phyloP scores from a whole-genome alignment of 1,284 basidiomycete species.

The Erythrobasidium hasegawianum region DNA sequence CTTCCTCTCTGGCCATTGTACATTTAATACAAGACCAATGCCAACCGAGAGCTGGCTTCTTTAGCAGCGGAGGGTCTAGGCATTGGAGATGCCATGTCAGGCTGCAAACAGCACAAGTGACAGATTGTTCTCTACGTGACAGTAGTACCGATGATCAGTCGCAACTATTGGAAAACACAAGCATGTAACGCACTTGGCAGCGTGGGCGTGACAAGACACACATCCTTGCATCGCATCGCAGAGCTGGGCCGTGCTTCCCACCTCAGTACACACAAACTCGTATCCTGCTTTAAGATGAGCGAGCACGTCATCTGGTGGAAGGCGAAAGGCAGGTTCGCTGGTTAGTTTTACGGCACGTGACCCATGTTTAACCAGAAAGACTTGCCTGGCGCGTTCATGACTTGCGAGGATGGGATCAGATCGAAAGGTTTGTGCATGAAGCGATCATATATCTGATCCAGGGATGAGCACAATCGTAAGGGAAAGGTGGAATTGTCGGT shows the following conservation, averaged over 20 bases:
- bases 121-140: conserved; percentile 68
- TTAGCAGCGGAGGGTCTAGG: conserved; percentile 85
- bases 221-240: conserved; percentile 82
- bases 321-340: too few species aligned
- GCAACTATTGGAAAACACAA: conserved; percentile 23
- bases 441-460: conserved; percentile 61
- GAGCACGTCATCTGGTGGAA: conserved; percentile 44
- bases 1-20: conserved; percentile 71
- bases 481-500: too few species aligned
- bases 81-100: conserved; percentile 93
- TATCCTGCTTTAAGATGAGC: conserved; percentile 67
- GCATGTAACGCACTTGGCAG: conserved; percentile 64
- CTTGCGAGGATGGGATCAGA: conserved; percentile 78
- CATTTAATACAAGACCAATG: conserved; percentile 97
- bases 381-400: conserved; percentile 73
- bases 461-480: neutral
- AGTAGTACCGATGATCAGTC: conserved; percentile 32
- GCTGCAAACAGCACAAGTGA: conserved; percentile 86
- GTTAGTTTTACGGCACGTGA: too few species aligned
- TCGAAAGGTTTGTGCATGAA: conserved; percentile 99
- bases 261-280: conserved; percentile 91
- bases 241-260: conserved; percentile 83
- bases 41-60: conserved; percentile 93
- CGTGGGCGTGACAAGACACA: conserved; percentile 81
- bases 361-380: conserved; percentile 39